Percentiles rank a stretch among this genome's conserved stretches.
These are phyloP conservation scores for Macadamia integrifolia DNA, from an alignment of 164 flowering plant species.

Conservation along the genomic window DNA sequence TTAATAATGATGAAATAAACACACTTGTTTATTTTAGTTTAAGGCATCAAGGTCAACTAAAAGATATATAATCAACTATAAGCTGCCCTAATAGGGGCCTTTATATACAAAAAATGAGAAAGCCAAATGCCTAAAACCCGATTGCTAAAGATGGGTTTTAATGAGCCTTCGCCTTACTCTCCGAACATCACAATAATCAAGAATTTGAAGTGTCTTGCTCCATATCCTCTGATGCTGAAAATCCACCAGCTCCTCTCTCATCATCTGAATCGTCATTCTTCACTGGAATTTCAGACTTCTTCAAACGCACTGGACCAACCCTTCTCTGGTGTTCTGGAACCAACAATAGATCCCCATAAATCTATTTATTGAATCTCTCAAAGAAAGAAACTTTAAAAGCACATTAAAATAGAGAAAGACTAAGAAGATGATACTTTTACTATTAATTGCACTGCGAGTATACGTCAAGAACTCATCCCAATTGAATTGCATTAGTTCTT, in stretches of 20 bases:
- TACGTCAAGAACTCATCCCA: conserved; percentile 86
- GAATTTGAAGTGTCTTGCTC: conserved; percentile 32
- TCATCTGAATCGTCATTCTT: conserved; percentile 34
- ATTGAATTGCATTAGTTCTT: conserved; percentile 55
- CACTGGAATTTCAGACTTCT: conserved; percentile 24
- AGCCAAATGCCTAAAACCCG: background rate
- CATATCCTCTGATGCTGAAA: conserved; percentile 53
- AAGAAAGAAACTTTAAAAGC: background rate
- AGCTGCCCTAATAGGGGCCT: conserved; percentile 34
- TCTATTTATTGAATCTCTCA: background rate
- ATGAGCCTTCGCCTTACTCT: conserved; percentile 3
- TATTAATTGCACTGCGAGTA: conserved; percentile 71
- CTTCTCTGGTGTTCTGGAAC: conserved; percentile 52
- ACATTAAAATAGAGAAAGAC: background rate
- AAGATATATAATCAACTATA: background rate
- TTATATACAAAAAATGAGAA: conserved; percentile 18
- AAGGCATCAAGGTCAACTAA: background rate
- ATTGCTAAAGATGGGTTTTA: conserved; percentile 7
- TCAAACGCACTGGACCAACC: conserved; percentile 26
- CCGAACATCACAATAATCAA: conserved; percentile 11
- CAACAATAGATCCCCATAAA: background rate
- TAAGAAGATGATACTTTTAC: conserved; percentile 48
- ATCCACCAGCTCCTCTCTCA: conserved; percentile 29
- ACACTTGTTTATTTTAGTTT: no score
- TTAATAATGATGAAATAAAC: no score